Percentiles rank a stretch among this genome's conserved stretches.
Conservation (phyloP, 805 yeast genomes). For the Lipomyces anomalus region DNA sequence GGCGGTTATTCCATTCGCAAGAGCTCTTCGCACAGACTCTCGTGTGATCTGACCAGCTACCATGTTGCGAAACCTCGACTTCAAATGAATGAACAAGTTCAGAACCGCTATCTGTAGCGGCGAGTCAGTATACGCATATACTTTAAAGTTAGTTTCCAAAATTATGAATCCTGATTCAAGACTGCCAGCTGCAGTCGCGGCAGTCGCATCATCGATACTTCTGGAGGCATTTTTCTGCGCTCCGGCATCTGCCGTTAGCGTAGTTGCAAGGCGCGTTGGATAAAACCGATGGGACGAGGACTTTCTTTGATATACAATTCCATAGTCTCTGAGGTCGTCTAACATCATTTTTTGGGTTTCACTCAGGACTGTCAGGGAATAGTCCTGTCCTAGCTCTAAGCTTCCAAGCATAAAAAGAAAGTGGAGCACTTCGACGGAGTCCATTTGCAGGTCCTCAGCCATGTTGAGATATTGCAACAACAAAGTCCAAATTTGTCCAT, state of each 20-base stretch:
- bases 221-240: slow-evolving; percentile 67
- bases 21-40: slow-evolving; percentile 81
- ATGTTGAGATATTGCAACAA: slow-evolving; percentile 79
- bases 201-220: slow-evolving; percentile 64
- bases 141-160: slow-evolving; percentile 86
- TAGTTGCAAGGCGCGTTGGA: slow-evolving; percentile 86
- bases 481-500: slow-evolving; percentile 91
- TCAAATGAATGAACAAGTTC: slow-evolving; percentile 79
- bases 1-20: slow-evolving; percentile 84
- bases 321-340: slow-evolving; percentile 85
- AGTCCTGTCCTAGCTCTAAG: slow-evolving; percentile 82
- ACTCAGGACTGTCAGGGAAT: slow-evolving; percentile 62
- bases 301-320: slow-evolving; percentile 68
- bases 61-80: slow-evolving; percentile 81
- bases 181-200: slow-evolving; percentile 17
- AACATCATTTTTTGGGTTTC: slow-evolving; percentile 81
- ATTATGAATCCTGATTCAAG: slow-evolving; percentile 60
- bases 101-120: slow-evolving; percentile 92
- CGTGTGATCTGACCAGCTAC: slow-evolving; percentile 91
- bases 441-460: slow-evolving; percentile 81
- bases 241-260: slow-evolving; percentile 77
- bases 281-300: slow-evolving; percentile 62
- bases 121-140: slow-evolving; percentile 52
- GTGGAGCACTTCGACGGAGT: slow-evolving; percentile 90
- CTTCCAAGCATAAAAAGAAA: slow-evolving; percentile 92